Conservation (phyloP, 345 rosid species). For the Citrus sp. region DNA sequence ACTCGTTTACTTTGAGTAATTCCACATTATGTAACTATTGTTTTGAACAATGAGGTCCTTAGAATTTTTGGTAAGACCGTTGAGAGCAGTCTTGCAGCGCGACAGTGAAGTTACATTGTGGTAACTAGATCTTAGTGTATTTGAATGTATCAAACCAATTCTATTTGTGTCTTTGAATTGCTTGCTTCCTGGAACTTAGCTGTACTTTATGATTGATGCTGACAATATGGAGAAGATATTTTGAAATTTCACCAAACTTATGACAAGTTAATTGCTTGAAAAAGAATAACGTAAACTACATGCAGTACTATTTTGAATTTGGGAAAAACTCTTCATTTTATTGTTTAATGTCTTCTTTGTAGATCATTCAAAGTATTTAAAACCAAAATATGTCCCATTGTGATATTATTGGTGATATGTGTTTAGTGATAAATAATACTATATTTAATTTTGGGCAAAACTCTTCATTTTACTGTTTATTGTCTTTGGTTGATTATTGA, state of each 20-base stretch:
- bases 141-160: not conserved
- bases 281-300: not conserved
- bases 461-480: not conserved
- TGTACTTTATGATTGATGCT: not conserved
- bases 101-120: not conserved
- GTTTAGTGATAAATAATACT: not conserved
- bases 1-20: not conserved
- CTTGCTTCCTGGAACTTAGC: not conserved
- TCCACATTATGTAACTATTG: not conserved
- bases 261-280: not conserved
- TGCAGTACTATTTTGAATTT: not conserved
- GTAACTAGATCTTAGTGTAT: not conserved
- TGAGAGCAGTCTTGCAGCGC: not conserved
- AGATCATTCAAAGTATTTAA: not conserved
- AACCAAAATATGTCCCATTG: not conserved
- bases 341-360: not conserved
- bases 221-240: not conserved
- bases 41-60: not conserved
- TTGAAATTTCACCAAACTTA: not conserved
- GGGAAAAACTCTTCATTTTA: not conserved
- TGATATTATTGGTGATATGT: not conserved
- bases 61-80: not conserved
- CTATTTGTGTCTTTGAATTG: not conserved
- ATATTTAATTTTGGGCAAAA: not conserved
- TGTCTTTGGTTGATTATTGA: not conserved